Conservation (phyloP, 1,139 yeast genomes). For the Debaryomycetaceae sp. region DNA sequence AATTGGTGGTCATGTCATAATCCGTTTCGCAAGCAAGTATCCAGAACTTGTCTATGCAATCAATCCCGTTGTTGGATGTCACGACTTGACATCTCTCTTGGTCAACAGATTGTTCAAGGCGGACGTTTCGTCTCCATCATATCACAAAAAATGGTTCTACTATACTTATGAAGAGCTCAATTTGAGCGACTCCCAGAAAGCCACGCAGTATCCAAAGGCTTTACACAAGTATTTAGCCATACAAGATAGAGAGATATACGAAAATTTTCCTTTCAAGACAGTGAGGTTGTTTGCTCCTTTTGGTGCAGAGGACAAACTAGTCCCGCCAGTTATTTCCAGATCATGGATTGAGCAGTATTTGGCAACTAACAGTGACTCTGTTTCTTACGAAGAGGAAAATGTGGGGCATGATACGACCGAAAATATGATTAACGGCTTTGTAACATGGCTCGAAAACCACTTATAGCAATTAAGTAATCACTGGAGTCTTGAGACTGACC, state of each 20-base stretch:
- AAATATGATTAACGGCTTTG: slow-evolving; percentile 34
- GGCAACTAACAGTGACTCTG: slow-evolving; percentile 24
- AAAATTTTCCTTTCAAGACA: slow-evolving; percentile 29
- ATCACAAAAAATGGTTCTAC: slow-evolving; percentile 30
- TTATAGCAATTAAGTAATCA: not conserved
- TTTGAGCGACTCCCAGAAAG: slow-evolving; percentile 23
- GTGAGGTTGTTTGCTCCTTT: slow-evolving; percentile 37
- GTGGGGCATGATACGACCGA: slow-evolving; percentile 35
- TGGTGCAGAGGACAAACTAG: slow-evolving; percentile 36
- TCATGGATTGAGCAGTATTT: slow-evolving; percentile 34
- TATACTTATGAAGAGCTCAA: slow-evolving; percentile 34
- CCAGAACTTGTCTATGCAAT: slow-evolving; percentile 38
- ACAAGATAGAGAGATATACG: slow-evolving; percentile 32
- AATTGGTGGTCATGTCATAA: slow-evolving; percentile 58
- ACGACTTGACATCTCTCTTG: slow-evolving; percentile 42
- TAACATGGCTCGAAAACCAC: slow-evolving; percentile 26
- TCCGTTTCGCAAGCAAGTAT: slow-evolving; percentile 41
- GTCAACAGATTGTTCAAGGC: slow-evolving; percentile 33
- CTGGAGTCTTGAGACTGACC: no score
- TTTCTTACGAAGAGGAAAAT: slow-evolving; percentile 26
- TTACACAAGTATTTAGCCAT: slow-evolving; percentile 31
- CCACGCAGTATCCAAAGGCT: slow-evolving; percentile 29
- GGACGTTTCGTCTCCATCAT: slow-evolving; percentile 13
- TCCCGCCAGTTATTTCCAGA: slow-evolving; percentile 32
- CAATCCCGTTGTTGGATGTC: slow-evolving; percentile 48